These are phyloP conservation scores for Wickerhamomyces rabaulensis DNA, from an alignment of 805 yeast genomes.

Conservation along the genomic window DNA sequence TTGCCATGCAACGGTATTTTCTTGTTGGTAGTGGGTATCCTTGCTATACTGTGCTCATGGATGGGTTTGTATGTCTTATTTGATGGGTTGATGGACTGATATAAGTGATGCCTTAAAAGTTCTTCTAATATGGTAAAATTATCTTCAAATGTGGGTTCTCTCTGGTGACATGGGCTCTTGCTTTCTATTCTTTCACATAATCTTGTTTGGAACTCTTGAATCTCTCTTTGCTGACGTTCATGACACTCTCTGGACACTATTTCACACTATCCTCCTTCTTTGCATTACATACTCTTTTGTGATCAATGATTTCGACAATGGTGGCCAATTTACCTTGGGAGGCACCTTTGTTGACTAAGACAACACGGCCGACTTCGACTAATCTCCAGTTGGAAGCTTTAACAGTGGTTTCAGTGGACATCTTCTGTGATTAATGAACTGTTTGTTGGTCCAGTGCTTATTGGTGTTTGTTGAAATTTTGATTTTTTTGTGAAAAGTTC, in stretches of 20 bases:
- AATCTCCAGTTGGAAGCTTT: slow-evolving; percentile 98
- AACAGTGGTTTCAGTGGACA: slow-evolving; percentile 73
- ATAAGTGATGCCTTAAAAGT: too few relatives aligned
- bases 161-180: too few relatives aligned
- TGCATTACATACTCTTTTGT: slow-evolving; percentile 80
- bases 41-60: too few relatives aligned
- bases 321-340: slow-evolving; percentile 83
- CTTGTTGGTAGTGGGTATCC: too few relatives aligned
- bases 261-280: neutral
- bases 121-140: too few relatives aligned
- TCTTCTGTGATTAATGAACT: slow-evolving; percentile 25
- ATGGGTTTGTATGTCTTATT: too few relatives aligned
- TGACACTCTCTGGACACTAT: neutral
- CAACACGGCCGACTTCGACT: slow-evolving; percentile 99
- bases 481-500: slow-evolving; percentile 9
- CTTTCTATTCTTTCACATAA: neutral
- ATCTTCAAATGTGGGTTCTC: too few relatives aligned
- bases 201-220: neutral
- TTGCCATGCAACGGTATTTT: too few relatives aligned
- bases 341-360: slow-evolving; percentile 77
- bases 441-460: neutral
- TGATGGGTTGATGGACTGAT: too few relatives aligned
- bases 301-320: slow-evolving; percentile 98
- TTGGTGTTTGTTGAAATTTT: slow-evolving; percentile 3
- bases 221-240: neutral